These are phyloP conservation scores for Allium cepa DNA, from an alignment of 106 monocot species.

Conservation along the genomic window DNA sequence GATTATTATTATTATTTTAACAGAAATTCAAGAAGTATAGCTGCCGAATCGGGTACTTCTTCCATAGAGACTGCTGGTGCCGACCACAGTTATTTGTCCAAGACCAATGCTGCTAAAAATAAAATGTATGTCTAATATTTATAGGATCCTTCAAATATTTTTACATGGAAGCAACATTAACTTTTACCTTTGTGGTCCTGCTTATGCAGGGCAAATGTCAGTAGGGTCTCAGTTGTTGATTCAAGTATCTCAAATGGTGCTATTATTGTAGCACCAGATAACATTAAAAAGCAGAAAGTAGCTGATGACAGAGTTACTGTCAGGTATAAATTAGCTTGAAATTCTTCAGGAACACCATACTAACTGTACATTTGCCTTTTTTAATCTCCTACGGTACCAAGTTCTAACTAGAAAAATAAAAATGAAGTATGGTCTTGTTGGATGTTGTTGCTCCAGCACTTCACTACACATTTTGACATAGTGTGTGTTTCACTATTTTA, in stretches of 20 bases:
- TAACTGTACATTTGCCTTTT: too few species aligned
- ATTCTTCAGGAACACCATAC: too few species aligned
- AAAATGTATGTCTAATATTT: constrained; percentile 1
- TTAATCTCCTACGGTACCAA: too few species aligned
- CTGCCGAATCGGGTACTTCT: constrained; percentile 34
- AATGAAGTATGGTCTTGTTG: too few species aligned
- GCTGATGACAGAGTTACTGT: neutral
- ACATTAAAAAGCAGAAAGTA: neutral
- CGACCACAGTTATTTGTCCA: constrained; percentile 2
- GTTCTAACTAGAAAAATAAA: too few species aligned
- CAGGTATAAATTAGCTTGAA: neutral
- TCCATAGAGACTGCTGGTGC: constrained; percentile 14
- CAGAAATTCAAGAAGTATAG: constrained; percentile 3
- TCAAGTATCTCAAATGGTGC: constrained; percentile 1
- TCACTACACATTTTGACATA: too few species aligned
- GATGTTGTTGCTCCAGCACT: too few species aligned
- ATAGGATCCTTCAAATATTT: too few species aligned
- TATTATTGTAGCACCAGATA: neutral
- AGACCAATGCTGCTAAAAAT: constrained; percentile 8
- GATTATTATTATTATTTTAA: too few species aligned
- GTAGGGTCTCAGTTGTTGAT: constrained; percentile 3
- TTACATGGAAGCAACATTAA: too few species aligned
- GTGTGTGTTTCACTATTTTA: too few species aligned
- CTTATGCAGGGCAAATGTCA: neutral
- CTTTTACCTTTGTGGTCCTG: neutral